Percentiles rank a stretch among this genome's conserved stretches.
Evolutionary conservation across 176 grass and related monocot genomes (phyloP).

Genomic region (Pontederia crassipes): DNA sequence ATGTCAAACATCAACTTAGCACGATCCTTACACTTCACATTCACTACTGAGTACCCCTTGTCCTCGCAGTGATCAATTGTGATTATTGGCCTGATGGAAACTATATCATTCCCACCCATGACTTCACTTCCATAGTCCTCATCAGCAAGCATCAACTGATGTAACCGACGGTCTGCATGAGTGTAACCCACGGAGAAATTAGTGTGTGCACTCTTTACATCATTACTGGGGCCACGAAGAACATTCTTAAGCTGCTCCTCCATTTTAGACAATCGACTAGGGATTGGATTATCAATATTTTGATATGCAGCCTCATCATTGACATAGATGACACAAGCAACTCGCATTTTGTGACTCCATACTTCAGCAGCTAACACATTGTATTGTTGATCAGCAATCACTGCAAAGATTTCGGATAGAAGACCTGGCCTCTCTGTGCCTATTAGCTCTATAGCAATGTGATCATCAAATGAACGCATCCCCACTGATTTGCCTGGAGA

Average conservation of each 20-base stretch:
- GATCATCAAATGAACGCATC: slow-evolving; percentile 30
- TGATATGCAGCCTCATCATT: slow-evolving; percentile 40
- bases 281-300: slow-evolving; percentile 34
- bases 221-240: slow-evolving; percentile 38
- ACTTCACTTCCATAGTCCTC: neutral
- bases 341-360: slow-evolving; percentile 68
- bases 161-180: slow-evolving; percentile 55
- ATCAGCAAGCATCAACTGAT: slow-evolving; percentile 77
- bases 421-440: slow-evolving; percentile 69
- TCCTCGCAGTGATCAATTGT: slow-evolving; percentile 66
- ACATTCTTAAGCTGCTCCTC: slow-evolving; percentile 57
- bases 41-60: slow-evolving; percentile 66
- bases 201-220: slow-evolving; percentile 25
- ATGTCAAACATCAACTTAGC: slow-evolving; percentile 82
- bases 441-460: slow-evolving; percentile 59
- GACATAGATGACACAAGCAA: slow-evolving; percentile 64
- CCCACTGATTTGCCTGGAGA: slow-evolving; percentile 31
- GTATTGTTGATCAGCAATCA: slow-evolving; percentile 63
- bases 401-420: slow-evolving; percentile 83
- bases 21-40: slow-evolving; percentile 59
- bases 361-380: slow-evolving; percentile 72
- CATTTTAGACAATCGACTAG: slow-evolving; percentile 34
- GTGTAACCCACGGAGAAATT: slow-evolving; percentile 22
- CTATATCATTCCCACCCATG: neutral
- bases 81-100: slow-evolving; percentile 12